Percentiles rank a stretch among this genome's conserved stretches.
Conservation (phyloP, 257 asterid genomes). For the Solanum medicagineum region DNA sequence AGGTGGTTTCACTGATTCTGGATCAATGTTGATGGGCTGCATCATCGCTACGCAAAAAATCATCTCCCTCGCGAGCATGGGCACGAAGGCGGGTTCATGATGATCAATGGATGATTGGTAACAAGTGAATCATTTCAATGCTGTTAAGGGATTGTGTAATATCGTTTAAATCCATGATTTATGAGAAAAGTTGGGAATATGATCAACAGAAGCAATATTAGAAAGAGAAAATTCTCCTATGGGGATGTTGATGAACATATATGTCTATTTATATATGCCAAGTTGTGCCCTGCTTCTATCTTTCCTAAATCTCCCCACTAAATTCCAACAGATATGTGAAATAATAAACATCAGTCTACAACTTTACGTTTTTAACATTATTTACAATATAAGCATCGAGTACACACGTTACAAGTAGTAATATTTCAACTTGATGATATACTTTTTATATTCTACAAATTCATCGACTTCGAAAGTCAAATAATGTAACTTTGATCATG, state of each 20-base stretch:
- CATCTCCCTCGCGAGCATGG: conserved; percentile 29
- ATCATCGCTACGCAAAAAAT: conserved; percentile 38
- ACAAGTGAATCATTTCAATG: neutral
- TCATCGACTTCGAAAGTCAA: too few relatives aligned
- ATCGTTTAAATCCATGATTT: conserved; percentile 3
- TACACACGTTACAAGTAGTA: too few relatives aligned
- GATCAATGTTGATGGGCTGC: conserved; percentile 48
- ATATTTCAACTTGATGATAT: neutral
- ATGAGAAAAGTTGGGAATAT: neutral
- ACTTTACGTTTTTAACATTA: neutral
- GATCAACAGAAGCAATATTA: neutral
- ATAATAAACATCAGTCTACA: neutral
- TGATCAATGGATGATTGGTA: neutral
- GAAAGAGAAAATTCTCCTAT: neutral
- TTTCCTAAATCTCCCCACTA: neutral
- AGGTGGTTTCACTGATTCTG: conserved; percentile 28
- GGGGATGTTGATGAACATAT: neutral
- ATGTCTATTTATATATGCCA: neutral
- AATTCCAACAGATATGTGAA: neutral
- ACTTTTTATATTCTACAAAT: too few relatives aligned
- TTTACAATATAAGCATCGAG: too few relatives aligned
- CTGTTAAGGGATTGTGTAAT: conserved; percentile 9
- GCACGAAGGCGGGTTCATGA: neutral
- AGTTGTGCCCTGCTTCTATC: neutral
- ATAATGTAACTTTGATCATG: too few relatives aligned